A percentile compares a stretch with the other conserved stretches of the same genome.
Conservation (phyloP, 2,329 filamentous ascomycete species). For the Paraconiothyrium brasiliense region DNA sequence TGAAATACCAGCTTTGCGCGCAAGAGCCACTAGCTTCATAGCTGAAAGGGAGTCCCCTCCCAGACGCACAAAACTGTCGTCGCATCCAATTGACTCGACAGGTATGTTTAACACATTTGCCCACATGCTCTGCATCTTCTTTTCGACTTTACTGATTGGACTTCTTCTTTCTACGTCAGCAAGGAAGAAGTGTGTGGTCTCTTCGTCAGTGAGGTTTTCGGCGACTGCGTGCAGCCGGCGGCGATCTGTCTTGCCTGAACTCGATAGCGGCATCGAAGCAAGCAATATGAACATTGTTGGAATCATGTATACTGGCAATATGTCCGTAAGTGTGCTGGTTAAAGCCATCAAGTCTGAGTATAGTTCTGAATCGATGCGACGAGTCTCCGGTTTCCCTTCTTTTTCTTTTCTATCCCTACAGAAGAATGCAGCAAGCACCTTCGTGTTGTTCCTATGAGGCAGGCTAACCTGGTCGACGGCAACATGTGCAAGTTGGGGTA, state of each 20-base stretch:
- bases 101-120: constrained; percentile 40
- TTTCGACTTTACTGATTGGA: constrained; percentile 31
- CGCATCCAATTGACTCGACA: constrained; percentile 36
- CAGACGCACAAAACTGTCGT: constrained; percentile 45
- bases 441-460: constrained; percentile 29
- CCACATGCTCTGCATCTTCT: constrained; percentile 41
- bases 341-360: constrained; percentile 31
- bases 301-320: constrained; percentile 54
- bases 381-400: constrained; percentile 33
- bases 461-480: constrained; percentile 54
- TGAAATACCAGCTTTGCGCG: constrained; percentile 23
- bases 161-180: constrained; percentile 20
- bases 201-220: constrained; percentile 29
- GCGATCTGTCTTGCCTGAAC: constrained; percentile 56
- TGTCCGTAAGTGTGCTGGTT: constrained; percentile 35
- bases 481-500: constrained; percentile 49
- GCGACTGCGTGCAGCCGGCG: constrained; percentile 48
- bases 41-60: constrained; percentile 48
- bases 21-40: constrained; percentile 45
- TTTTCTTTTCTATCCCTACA: constrained; percentile 31
- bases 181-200: constrained; percentile 3
- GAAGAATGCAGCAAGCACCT: constrained; percentile 41
- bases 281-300: constrained; percentile 56
- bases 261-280: constrained; percentile 51
- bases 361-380: constrained; percentile 30